Evolutionary conservation across 371 early-diverging fungal genomes (phyloP).

Genomic region (Mucor velutinosus): DNA sequence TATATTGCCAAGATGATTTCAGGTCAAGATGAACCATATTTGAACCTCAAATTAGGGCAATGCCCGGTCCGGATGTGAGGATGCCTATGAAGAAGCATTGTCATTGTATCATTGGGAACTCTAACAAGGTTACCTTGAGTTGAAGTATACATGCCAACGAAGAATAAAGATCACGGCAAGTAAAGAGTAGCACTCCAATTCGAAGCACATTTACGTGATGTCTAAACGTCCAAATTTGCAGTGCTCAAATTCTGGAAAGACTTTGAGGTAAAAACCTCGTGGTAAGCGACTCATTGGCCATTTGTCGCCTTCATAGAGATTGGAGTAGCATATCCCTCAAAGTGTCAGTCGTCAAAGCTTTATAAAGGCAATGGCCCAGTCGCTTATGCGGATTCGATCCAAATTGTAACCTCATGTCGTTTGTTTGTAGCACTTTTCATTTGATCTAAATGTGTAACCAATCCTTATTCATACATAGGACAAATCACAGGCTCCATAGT

Average conservation of each 20-base stretch:
- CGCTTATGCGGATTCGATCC: not conserved
- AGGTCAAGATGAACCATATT: not conserved
- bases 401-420: not conserved
- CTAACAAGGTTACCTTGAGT: not conserved
- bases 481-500: not conserved
- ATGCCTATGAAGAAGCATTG: not conserved
- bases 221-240: not conserved
- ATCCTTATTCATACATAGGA: not conserved
- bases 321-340: not conserved
- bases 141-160: too few relatives aligned
- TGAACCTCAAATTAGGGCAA: not conserved
- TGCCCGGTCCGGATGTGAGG: not conserved
- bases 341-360: not conserved
- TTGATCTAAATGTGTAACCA: not conserved
- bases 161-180: too few relatives aligned
- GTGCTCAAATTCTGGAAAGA: too few relatives aligned
- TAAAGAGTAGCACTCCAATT: not conserved
- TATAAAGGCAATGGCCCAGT: not conserved
- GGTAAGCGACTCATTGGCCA: not conserved
- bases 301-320: not conserved
- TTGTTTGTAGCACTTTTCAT: not conserved
- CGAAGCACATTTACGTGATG: not conserved
- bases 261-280: too few relatives aligned
- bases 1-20: not conserved
- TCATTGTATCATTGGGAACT: not conserved